phyloP scores from a whole-genome alignment of 2,329 filamentous ascomycete species.

The Claviceps arundinis region DNA sequence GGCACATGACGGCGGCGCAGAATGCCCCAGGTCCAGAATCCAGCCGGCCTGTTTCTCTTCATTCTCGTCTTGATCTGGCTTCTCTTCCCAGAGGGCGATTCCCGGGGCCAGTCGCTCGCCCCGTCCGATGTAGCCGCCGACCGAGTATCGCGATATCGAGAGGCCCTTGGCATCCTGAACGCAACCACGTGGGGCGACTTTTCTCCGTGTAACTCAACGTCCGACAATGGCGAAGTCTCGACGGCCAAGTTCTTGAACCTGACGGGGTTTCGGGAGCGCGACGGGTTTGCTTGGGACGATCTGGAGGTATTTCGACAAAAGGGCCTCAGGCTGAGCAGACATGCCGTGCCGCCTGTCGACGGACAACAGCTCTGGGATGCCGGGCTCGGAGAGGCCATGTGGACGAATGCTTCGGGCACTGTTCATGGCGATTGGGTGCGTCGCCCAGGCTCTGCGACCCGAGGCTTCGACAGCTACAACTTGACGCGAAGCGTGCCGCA shows the following conservation, averaged over 20 bases:
- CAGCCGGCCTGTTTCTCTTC: constrained; percentile 17
- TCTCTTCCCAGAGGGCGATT: constrained; percentile 24
- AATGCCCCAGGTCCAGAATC: constrained; percentile 34
- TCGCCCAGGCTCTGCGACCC: constrained; percentile 32
- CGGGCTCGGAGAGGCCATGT: constrained; percentile 36
- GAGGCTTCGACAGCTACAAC: constrained; percentile 42
- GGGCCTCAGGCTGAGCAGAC: constrained; percentile 47
- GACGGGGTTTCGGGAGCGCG: constrained; percentile 60
- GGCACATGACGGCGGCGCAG: constrained; percentile 8
- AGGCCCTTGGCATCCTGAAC: constrained; percentile 41
- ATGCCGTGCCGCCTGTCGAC: constrained; percentile 32
- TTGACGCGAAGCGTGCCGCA: constrained; percentile 50
- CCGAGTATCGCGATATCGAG: constrained; percentile 37
- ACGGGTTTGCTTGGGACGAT: constrained; percentile 68
- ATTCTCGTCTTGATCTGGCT: constrained; percentile 26
- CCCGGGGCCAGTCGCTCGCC: constrained; percentile 18
- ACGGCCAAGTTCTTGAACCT: constrained; percentile 47
- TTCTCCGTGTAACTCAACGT: constrained; percentile 23
- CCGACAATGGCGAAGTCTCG: constrained; percentile 12
- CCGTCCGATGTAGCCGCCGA: constrained; percentile 25
- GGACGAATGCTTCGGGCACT: constrained; percentile 66
- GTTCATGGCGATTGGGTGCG: constrained; percentile 66
- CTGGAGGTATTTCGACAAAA: constrained; percentile 52
- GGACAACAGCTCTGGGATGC: constrained; percentile 27
- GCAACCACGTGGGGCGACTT: constrained; percentile 48